Evolutionary conservation across 2,329 filamentous ascomycete species (phyloP), one percentile per base, ranked within the genome.

Genomic region (Fusarium chaquense): DNA sequence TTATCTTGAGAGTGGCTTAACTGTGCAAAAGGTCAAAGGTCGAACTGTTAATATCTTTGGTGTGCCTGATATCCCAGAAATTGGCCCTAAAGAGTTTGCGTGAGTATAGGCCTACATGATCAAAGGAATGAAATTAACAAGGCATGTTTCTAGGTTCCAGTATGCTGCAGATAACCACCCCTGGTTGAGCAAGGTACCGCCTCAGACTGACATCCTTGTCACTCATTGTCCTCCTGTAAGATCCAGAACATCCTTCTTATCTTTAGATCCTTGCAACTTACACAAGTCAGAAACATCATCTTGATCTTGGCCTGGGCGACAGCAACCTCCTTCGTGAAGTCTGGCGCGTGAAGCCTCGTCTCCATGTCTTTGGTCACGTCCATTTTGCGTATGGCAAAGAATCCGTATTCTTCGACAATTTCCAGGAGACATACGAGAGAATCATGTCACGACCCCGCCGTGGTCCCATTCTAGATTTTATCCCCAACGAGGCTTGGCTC

Each of bases 331-430:
- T 95, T 8, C 80, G 84, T 16, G 93, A 97, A 75, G 79, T 92
- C 20, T 93, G 91, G 89, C 87, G 91, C 36, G 88, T 93, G 13
- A 89, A 87, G 66, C 94, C 94, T 0, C 83, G 83, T 15, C 81
- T 97, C 16, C 93, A 97, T 78, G 86, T 97, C 49, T 97, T 96
- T 77, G 94, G 93, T 1, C 94, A 97, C 79, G 86, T 94, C 26
- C 94, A 97, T 81, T 91, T 86, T 75, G 92, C 89, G 11, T 87
- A 91, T 46, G 94, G 93, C 18, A 83, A 83, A 44, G 89, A 94
- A 74, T 79, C 89, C 0, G 85, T 92, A 12, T 91, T 88, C 79
- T 97, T 92, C 85, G 93, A 96, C 77, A 86, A 89, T 28, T 87
- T 88, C 63, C 93, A 97, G 78, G 81, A 81, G 33, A 86, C 86